phyloP scores from a whole-genome alignment of 148 eudicot species.

The Vaccinium darrowii region DNA sequence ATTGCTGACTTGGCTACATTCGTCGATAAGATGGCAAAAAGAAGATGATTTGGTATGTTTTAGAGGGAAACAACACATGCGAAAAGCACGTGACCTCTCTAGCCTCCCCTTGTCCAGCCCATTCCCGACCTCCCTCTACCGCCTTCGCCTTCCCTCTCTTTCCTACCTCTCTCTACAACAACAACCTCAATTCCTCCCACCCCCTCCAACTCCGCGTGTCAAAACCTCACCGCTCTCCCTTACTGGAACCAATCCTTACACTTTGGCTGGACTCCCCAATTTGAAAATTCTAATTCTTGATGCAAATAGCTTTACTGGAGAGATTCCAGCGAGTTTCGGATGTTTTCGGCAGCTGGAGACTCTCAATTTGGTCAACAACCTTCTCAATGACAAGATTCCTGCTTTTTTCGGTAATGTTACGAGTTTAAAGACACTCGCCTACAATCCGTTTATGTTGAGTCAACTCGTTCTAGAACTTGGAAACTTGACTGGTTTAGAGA shows the following conservation, averaged over 20 bases:
- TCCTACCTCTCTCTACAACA: conserved; percentile 35
- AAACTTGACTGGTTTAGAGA: conserved; percentile 30
- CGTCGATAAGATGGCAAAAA: no score
- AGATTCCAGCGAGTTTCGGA: conserved; percentile 40
- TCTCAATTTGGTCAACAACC: conserved; percentile 31
- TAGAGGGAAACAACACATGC: no score
- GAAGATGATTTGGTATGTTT: no score
- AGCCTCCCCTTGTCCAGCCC: conserved; percentile 33
- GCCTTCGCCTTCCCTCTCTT: conserved; percentile 38
- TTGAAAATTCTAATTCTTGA: conserved; percentile 26
- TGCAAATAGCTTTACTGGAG: conserved; percentile 33
- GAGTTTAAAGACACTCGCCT: conserved; percentile 33
- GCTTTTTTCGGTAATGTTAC: conserved; percentile 26
- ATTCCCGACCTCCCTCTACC: conserved; percentile 37
- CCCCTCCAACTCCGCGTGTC: conserved; percentile 32
- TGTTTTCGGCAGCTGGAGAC: conserved; percentile 26
- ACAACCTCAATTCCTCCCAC: conserved; percentile 35
- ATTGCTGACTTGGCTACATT: no score
- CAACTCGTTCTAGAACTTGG: conserved; percentile 35
- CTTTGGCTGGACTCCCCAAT: conserved; percentile 22
- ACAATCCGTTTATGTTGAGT: conserved; percentile 35
- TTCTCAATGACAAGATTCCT: conserved; percentile 36
- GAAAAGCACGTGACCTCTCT: conserved; percentile 15
- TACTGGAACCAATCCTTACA: conserved; percentile 31
- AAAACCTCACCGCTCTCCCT: conserved; percentile 26